Evolutionary conservation across 1,284 basidiomycete genomes (phyloP).

Genomic region (Naganishia cerealis): DNA sequence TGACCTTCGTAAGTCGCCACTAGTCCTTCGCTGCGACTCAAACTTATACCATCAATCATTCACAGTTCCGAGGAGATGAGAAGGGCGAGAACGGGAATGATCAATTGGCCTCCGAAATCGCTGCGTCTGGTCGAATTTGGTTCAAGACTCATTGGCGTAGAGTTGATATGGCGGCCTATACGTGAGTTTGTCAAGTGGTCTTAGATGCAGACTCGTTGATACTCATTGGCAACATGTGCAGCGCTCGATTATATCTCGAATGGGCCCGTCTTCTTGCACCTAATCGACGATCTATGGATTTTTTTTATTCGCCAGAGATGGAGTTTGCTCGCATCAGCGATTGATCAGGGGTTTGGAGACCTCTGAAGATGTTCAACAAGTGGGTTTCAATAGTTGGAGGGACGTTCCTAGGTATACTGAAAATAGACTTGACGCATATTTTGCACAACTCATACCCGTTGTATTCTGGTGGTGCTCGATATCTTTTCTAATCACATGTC

Average conservation of each 20-base stretch:
- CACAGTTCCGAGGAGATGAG: slow-evolving; percentile 43
- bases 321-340: slow-evolving; percentile 31
- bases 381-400: no score
- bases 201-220: not conserved
- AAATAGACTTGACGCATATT: no score
- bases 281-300: slow-evolving; percentile 38
- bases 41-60: not conserved
- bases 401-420: no score
- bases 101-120: slow-evolving; percentile 52
- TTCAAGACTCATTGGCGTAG: slow-evolving; percentile 48
- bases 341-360: not conserved
- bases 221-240: not conserved
- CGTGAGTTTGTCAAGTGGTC: slow-evolving; percentile 24
- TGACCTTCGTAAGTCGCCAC: slow-evolving; percentile 45
- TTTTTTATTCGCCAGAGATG: slow-evolving; percentile 42
- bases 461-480: no score
- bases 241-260: slow-evolving; percentile 50
- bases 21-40: not conserved
- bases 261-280: slow-evolving; percentile 46
- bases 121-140: slow-evolving; percentile 51
- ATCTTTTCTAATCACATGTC: no score
- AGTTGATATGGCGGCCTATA: slow-evolving; percentile 51
- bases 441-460: no score
- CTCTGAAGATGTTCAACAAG: no score
- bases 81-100: slow-evolving; percentile 45